Evolutionary conservation across 176 grass and related monocot genomes (phyloP), one percentile per base, ranked within the genome.

Genomic region (Melocanna baccifera): DNA sequence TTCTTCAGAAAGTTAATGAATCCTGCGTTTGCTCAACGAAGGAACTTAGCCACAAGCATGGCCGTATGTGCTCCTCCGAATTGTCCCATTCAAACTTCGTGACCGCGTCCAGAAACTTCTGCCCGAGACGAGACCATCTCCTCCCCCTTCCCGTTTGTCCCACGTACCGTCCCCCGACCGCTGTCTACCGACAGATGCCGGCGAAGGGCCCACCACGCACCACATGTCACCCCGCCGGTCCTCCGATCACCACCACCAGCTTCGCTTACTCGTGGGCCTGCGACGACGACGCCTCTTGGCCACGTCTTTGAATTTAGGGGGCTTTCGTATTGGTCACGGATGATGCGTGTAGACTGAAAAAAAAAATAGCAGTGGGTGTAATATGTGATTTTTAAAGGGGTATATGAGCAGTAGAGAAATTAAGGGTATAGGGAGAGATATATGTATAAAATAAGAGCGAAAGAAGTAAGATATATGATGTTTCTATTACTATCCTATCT

Each of bases 91-190:
- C 64, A 80, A 86, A 36, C 32, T 7, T 15, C 32, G 39, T 46
- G 56, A 5, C 26, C 37, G 20, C 47, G 52, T 79, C 88, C 5
- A 56, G 83, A 90, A 82, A 4, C 23, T 71, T 88, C 53, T 12
- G 6, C 7, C 34, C 45, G 22, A 5, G 62, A 51, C 66, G 40
- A 82, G 40, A 46, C 45, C 59, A 2, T 62, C 25, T 62, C 11
- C 34, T 36, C 81, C 22, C 19, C 76, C 8, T 48, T 67, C 37
- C 5, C 20, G 34, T 1, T 12, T 32, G 45, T 7, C 71, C 13
- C 62, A 51, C n/a, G 48, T n/a, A 52, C 64, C 51, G 63, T 10
- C 56, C 1, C 7, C 26, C 62, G 11, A 56, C 37, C 20, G 36
- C 58, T 28, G 30, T 30, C 59, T 20, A 47, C 83, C 77, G 71